Evolutionary conservation across 148 eudicot genomes (phyloP), one percentile per base, ranked within the genome.

Genomic region (Tetragonia tetragonoides): DNA sequence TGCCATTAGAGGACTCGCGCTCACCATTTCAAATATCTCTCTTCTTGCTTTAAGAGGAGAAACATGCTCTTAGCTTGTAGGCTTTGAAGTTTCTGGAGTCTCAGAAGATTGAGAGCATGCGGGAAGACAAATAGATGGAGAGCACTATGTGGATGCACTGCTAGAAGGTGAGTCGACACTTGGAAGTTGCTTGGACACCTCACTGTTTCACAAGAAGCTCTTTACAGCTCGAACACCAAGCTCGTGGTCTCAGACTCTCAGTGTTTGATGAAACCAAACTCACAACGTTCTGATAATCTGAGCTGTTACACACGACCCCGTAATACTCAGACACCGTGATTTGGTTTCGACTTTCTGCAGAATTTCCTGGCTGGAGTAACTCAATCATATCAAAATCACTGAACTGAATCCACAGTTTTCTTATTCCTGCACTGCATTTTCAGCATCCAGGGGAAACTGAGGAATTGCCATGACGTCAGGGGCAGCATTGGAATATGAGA

Each of bases 251-350:
- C 93, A 10, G 86, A n/a, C 87, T 90, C 53, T 93, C 93, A 10
- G 86, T 76, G 82, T 90, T 97, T 4, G 92, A 87, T 5, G 89
- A 89, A 67, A 84, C 86, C 66, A 85, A 84, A 77, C 91, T 88
- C 77, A 89, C 90, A 0, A 89, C 78, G 51, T 86, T 88, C 68
- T 86, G 87, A 62, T 89, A 78, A 54, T 88, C 90, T 69, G 73
- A 20, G 77, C 82, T 77, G 23, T 79, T 18, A 60, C 85, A 73
- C 15, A 80, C 81, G 70, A 91, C 75, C 40, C 86, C 91, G 73
- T 90, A 81, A 70, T 95, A 95, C 86, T 93, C 97, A 0, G 97
- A 88, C 41, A 95, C 89, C 99, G 93, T 95, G 83, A 84, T 78
- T 73, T 91, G 82, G 74, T 95, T 91, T 85, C 34, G 34, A 28